Percentiles rank a stretch among this genome's conserved stretches.
Conservation (phyloP, 2,329 filamentous ascomycete genomes). For the Epichloe gansuensis region DNA sequence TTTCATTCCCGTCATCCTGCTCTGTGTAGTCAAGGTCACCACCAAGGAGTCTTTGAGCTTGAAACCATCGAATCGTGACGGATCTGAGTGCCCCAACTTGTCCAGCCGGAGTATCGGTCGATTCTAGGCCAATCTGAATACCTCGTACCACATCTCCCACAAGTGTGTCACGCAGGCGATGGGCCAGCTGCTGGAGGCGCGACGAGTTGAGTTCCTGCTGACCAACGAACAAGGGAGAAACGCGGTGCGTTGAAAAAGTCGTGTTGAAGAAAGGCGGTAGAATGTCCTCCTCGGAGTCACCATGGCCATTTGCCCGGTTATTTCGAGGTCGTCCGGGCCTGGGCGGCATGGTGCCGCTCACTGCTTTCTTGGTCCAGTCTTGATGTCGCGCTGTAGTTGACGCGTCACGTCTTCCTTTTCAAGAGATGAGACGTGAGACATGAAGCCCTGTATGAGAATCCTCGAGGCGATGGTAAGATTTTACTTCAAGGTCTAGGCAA, state of each 20-base stretch:
- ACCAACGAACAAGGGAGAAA: conserved; percentile 40
- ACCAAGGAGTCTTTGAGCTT: conserved; percentile 19
- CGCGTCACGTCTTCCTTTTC: not conserved
- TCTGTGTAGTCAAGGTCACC: conserved; percentile 13
- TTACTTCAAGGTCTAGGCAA: too few relatives aligned
- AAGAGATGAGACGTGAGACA: not conserved
- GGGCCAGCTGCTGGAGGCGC: conserved; percentile 31
- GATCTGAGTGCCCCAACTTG: conserved; percentile 30
- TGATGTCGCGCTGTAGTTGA: not conserved
- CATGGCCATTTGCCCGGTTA: conserved; percentile 7
- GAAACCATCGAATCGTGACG: conserved; percentile 36
- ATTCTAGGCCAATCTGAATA: conserved; percentile 38
- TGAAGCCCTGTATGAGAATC: not conserved
- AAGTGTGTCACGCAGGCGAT: conserved; percentile 38
- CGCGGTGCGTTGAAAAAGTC: conserved; percentile 43
- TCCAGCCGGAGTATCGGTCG: conserved; percentile 26
- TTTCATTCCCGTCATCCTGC: conserved; percentile 8
- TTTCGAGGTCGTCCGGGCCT: conserved; percentile 2
- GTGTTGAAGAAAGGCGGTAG: conserved; percentile 41
- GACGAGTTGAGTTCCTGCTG: conserved; percentile 22
- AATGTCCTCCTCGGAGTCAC: conserved; percentile 15
- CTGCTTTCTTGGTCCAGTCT: not conserved
- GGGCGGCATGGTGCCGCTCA: conserved; percentile 1
- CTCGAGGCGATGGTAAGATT: not conserved
- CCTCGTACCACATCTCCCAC: conserved; percentile 49